Base-by-base conservation (phyloP, 2,329 filamentous ascomycete genomes). In the Pseudogymnoascus sp. region DNA sequence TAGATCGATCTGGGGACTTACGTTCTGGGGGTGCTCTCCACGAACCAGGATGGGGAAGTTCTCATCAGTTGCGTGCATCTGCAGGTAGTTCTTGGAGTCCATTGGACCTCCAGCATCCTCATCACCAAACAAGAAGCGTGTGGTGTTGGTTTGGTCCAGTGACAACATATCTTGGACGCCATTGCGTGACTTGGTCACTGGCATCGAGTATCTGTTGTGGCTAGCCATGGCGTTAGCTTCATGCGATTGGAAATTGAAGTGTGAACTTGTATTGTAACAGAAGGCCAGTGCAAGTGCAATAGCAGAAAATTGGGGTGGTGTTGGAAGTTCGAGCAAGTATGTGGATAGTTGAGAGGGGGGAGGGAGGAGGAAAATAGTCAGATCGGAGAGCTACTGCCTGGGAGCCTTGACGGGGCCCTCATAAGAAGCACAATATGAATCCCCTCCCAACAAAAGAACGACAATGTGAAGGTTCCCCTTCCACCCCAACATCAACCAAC, bases 131-230 rank as follows among this genome's bases (percentile, higher is more conserved):
- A 96, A 79, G 70, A 95, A 96, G 61, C 89, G 86, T 25, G 90
- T 84, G 11, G 90, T 91, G 75, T 94, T 92, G 69, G 91, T 91
- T 67, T 90, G 87, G 64, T 94, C 91, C 62, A 96, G 78, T 38
- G 83, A 82, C 62, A 76, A 73, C 67, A 85, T 80, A 66, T 87
- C 85, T 70, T 88, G 85, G 68, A 85, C 76, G 64, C 87, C 83
- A 66, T 80, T 85, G 66, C 87, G 83, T 66, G 86, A 84, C 63
- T 82, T 82, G 57, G 88, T 90, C 59, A 93, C 89, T 32, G 93
- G 93, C 89, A 97, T 92, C 4, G 93, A 97, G 74, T 96, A 96
- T 65, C 93, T 88, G 73, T 96, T 95, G 63, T 87, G 80, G 67
- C 90, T 95, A 68, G 67, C 65, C 62, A 61, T 64, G 63, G n/a